Evolutionary conservation across 306 rosid species (phyloP).

Genomic region (Trichosanthes cucumerina): DNA sequence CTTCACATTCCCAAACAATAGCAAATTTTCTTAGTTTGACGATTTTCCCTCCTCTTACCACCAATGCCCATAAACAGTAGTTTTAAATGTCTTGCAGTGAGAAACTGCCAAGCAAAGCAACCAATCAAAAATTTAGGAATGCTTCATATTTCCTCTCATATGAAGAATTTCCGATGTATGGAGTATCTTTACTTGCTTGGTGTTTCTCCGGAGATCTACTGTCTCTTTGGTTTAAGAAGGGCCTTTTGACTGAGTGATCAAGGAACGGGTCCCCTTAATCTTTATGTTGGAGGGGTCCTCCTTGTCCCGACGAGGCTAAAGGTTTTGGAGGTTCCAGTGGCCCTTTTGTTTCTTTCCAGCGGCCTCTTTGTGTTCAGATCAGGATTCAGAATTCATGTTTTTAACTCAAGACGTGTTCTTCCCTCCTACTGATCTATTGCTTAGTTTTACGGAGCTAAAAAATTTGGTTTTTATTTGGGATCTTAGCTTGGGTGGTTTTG

Average conservation of each 20-base stretch:
- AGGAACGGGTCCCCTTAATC: not conserved
- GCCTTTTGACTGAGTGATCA: not conserved
- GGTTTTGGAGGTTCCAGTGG: not conserved
- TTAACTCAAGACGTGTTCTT: too few species aligned
- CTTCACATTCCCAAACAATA: not conserved
- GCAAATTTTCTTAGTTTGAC: not conserved
- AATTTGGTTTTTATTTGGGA: not conserved
- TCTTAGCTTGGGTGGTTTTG: not conserved
- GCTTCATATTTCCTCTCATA: not conserved
- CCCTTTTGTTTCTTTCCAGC: not conserved
- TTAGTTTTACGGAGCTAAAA: not conserved
- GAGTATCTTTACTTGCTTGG: not conserved
- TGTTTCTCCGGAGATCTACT: not conserved
- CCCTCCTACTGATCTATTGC: too few species aligned
- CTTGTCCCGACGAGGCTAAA: not conserved
- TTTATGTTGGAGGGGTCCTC: not conserved
- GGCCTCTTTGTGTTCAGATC: not conserved
- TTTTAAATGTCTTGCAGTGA: not conserved
- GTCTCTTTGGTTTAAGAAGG: not conserved
- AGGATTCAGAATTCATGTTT: too few species aligned
- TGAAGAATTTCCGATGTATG: not conserved
- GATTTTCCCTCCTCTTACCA: not conserved
- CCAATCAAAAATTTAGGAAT: not conserved
- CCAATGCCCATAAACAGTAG: not conserved
- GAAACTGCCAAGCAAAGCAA: not conserved